Base-by-base conservation (phyloP, 1,284 basidiomycete species). In the Leccinum ponderosum region DNA sequence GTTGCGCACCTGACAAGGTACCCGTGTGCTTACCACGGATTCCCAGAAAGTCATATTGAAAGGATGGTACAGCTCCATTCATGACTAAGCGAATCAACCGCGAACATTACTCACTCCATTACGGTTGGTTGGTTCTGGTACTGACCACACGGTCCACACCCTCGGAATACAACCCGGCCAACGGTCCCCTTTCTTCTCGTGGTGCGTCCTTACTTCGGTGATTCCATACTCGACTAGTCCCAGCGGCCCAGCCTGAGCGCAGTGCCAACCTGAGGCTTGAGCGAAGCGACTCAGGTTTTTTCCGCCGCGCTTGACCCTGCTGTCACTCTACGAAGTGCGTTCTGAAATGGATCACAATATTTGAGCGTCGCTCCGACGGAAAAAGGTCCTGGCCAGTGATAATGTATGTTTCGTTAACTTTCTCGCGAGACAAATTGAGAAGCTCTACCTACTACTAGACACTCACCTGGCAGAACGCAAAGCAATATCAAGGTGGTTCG, bases 61-160 rank as follows among this genome's bases (percentile, higher is more conserved):
- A n/a, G 31, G 58, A 39, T 53, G 55, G 54, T 47, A 51, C 14
- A 53, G 53, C 47, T 56, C 22, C 25, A 37, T 27, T 0, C 44
- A 57, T 69, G 68, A 69, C 68, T 69, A 70, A 69, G 68, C 66
- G 51, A 8, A 37, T 35, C 55, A 25, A 33, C 12, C 9, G 64
- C 39, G 15, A 42, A 35, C 33, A 35, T 35, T n/a, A 25, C 17
- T 48, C 20, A 15, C 14, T 8, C 5, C 14, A 22, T 25, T 9
- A 50, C 22, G 14, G 11, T 50, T 22, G 22, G 47, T 25, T 51
- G 14, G 22, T 29, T 48, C 8, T 14, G 48, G 22, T 20, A 27
- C 48, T 27, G 7, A 44, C 33, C 53, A 42, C 29, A 31, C 29
- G 29, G 29, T 31, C 31, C 31, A 48, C 14, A 42, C 56, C n/a